Base-by-base conservation (phyloP, 441 rosid genomes). In the Populus hybrid region DNA sequence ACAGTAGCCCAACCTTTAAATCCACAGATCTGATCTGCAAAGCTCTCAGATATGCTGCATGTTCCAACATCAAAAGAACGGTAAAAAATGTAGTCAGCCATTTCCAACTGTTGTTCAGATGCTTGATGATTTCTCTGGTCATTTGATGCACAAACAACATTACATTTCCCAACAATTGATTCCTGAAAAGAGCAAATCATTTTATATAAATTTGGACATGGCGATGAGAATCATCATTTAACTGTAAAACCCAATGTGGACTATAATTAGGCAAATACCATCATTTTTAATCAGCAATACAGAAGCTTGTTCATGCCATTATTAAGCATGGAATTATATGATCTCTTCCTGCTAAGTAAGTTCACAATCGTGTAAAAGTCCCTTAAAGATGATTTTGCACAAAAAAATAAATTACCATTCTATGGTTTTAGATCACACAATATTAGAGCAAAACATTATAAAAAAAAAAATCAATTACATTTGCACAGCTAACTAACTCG, bases 61-160 rank as follows among this genome's bases (percentile, higher is more conserved):
- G 46, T 79, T 40, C 72, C 83, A 57, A 88, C 90, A 84, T 91
- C 90, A 66, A 89, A 91, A 74, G 87, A 74, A 76, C 74, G 67
- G 68, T 77, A 78, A 83, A 90, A 91, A 63, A 88, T 38, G 82
- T 83, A 91, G 7, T 88, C 80, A 63, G 90, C 89, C 9, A 28
- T 34, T 74, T 79, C 73, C 68, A 85, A 36, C 66, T 88, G 90
- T 75, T 69, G 78, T 61, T 70, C 80, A 38, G 82, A 46, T 70
- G 89, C 78, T 69, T 2, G 85, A 38, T 84, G 89, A 82, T 91
- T 90, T 81, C 90, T 88, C 50, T 8, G 2, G 78, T 90, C 94
- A n/a, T n/a, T 54, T 4, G 91, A 88, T 59, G 75, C n/a, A 78
- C 92, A 91, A 5, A 89, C 73, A 77, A 89, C 92, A 40, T 78